Conservation (phyloP, 108 stramenopile genomes). For the Conticribra weissflogii region DNA sequence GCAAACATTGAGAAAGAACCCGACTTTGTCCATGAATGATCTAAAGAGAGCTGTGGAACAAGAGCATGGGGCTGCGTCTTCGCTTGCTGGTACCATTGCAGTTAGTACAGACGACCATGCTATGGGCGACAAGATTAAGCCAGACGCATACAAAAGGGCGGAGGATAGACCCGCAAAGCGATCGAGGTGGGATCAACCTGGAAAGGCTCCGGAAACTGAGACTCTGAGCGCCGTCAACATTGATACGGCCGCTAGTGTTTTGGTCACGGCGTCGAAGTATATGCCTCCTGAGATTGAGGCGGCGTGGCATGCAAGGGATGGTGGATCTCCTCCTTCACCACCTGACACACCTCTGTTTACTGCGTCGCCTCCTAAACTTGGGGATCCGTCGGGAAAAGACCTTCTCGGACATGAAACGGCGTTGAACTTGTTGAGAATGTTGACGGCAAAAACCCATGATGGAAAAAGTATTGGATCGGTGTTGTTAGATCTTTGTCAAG, state of each 20-base stretch:
- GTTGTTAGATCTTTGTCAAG: conserved; percentile 70
- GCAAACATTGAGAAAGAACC: conserved; percentile 60
- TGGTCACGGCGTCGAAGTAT: conserved; percentile 51
- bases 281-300: conserved; percentile 80
- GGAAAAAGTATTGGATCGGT: conserved; percentile 56
- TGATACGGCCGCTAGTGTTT: conserved; percentile 55
- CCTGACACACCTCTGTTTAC: conserved; percentile 75
- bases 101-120: too few species aligned
- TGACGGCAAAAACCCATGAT: conserved; percentile 53
- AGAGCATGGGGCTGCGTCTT: conserved; percentile 48
- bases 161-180: conserved; percentile 57
- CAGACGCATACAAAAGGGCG: conserved; percentile 3
- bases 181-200: conserved; percentile 47
- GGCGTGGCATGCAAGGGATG: conserved; percentile 86
- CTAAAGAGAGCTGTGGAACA: conserved; percentile 66
- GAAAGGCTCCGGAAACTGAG: conserved; percentile 43
- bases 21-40: conserved; percentile 64
- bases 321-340: conserved; percentile 62
- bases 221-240: conserved; percentile 61
- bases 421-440: conserved; percentile 53
- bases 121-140: too few species aligned
- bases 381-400: conserved; percentile 86
- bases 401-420: conserved; percentile 75
- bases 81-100: neutral
- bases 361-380: conserved; percentile 77